Evolutionary conservation across 1,284 basidiomycete genomes (phyloP).

Genomic region (Cryptococcus sp.): DNA sequence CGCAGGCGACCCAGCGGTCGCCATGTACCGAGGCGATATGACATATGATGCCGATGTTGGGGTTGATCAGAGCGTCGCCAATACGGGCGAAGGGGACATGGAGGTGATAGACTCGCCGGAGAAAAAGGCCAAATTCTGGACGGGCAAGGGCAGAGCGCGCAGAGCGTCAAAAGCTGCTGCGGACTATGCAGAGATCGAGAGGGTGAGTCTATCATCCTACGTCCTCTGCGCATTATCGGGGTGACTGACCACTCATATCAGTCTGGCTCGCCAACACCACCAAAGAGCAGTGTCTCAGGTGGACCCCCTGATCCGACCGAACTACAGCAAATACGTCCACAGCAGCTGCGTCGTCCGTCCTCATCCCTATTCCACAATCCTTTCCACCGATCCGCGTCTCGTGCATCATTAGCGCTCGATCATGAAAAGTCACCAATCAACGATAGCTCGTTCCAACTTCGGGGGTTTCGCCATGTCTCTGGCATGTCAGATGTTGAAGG

Average conservation of each 20-base stretch:
- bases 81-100: slow-evolving; percentile 11
- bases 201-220: slow-evolving; percentile 6
- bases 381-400: slow-evolving; percentile 38
- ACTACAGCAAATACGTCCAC: slow-evolving; percentile 15
- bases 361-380: slow-evolving; percentile 42
- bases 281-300: slow-evolving; percentile 4
- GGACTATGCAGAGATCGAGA: slow-evolving; percentile 10
- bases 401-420: slow-evolving; percentile 30
- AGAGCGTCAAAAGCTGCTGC: slow-evolving; percentile 19
- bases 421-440: slow-evolving; percentile 17
- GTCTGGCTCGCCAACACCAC: slow-evolving; percentile 22
- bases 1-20: background rate
- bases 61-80: background rate
- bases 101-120: slow-evolving; percentile 27
- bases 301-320: slow-evolving; percentile 4
- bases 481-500: slow-evolving; percentile 36
- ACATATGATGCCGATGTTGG: no score
- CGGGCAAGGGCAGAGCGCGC: slow-evolving; percentile 19
- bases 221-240: background rate
- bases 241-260: background rate
- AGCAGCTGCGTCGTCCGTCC: slow-evolving; percentile 33
- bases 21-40: background rate
- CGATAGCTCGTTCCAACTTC: slow-evolving; percentile 50
- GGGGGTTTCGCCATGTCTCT: slow-evolving; percentile 49
- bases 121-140: slow-evolving; percentile 35